Evolutionary conservation across 2,329 filamentous ascomycete genomes (phyloP), one percentile per base, ranked within the genome.

Genomic region (Colletotrichum liaoningense): DNA sequence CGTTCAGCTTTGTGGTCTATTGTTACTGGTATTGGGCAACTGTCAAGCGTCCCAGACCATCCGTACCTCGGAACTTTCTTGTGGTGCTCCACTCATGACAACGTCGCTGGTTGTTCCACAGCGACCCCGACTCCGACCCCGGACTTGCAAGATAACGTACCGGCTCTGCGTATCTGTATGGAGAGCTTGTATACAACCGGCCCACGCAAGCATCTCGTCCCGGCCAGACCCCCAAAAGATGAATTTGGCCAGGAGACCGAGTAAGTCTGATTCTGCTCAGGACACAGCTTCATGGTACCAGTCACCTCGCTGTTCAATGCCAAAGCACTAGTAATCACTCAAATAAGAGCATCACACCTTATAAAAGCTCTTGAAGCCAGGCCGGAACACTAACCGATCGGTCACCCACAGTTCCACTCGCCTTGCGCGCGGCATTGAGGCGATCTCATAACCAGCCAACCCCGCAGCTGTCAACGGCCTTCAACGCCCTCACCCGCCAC

Each of bases 351-450:
- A 33, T 63, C n/a, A 11, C 12, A 24, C n/a, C 38, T 30, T 42
- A 49, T 5, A 0, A 0, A 35, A 52, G 12, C n/a, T 33, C n/a
- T 72, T 24, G 33, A 55, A 72, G 42, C 54, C 59, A 55, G 55
- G 5, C 63, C 70, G 70, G 59, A 59, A 33, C 67, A 62, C 56
- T 70, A 42, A 70, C 54, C 56, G 60, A 70, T 49, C 42, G 67
- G 24, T 22, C 28, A 57, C 46, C 58, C 30, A 46, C 62, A 73
- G 71, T 59, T 28, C 28, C 55, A 9, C 19, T 46, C 46, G 55
- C 52, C 67, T 28, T 65, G 28, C 42, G 58, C 30, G 28, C 69
- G 65, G 35, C 59, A 26, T 67, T 67, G n/a, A n/a, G 58, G 19
- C 69, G 57, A 63, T 38, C 26, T 24, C 49, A 26, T 59, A 55